Conservation (phyloP, 768 basidiomycete species). For the Suillus variegatus region DNA sequence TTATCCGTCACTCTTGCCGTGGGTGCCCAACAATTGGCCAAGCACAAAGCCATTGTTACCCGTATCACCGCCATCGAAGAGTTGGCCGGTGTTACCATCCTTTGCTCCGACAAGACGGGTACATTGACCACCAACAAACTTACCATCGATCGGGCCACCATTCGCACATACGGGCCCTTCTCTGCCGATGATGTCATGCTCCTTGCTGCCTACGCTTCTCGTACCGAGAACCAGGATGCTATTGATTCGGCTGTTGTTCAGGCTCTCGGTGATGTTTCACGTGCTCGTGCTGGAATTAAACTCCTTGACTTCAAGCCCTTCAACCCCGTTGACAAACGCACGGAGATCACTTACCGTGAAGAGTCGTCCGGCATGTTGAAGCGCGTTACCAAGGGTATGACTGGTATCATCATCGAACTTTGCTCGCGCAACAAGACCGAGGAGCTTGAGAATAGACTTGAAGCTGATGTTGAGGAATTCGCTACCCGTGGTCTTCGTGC, state of each 20-base stretch:
- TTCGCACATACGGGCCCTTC: constrained; percentile 89
- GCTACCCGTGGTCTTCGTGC: constrained; percentile 94
- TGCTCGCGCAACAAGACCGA: constrained; percentile 98
- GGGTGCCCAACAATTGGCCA: constrained; percentile 97
- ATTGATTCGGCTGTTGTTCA: constrained; percentile 88
- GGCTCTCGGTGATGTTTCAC: constrained; percentile 68
- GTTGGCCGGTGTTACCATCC: constrained; percentile 95
- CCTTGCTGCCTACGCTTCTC: constrained; percentile 93
- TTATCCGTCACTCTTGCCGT: constrained; percentile 98
- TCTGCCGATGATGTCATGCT: constrained; percentile 89
- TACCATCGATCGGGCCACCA: constrained; percentile 91
- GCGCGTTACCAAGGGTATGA: constrained; percentile 99
- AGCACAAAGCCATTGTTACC: constrained; percentile 99
- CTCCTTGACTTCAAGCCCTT: constrained; percentile 99
- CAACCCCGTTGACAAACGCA: constrained; percentile 99
- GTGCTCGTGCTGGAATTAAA: constrained; percentile 91
- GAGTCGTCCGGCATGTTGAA: constrained; percentile 94
- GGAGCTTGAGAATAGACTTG: constrained; percentile 86
- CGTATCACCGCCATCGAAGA: constrained; percentile 99
- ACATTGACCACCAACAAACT: constrained; percentile 99
- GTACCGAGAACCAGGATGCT: constrained; percentile 99
- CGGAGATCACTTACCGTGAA: constrained; percentile 97
- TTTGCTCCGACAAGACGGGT: constrained; percentile 99
- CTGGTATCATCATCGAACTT: constrained; percentile 96
- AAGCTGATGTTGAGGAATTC: constrained; percentile 95